Evolutionary conservation across 768 basidiomycete species (phyloP).

Genomic region (Guyanaporus albipodus): DNA sequence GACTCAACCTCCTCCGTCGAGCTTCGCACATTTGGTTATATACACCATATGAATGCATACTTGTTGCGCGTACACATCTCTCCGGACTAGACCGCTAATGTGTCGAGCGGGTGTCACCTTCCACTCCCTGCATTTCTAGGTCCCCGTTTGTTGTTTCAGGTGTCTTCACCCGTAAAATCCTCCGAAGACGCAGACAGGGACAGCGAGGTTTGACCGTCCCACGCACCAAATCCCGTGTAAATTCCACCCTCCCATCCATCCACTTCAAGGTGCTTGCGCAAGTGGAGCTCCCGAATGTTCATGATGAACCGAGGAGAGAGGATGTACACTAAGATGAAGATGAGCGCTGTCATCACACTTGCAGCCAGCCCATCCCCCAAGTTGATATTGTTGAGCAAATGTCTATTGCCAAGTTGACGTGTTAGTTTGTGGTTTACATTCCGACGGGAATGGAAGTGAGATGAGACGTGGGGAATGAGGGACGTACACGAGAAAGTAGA

Average conservation of each 20-base stretch:
- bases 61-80: not conserved
- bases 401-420: constrained; percentile 2
- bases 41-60: too few relatives aligned
- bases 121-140: constrained; percentile 6
- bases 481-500: constrained; percentile 22
- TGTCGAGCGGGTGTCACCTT: too few relatives aligned
- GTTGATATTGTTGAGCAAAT: constrained; percentile 10
- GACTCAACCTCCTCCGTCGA: not conserved
- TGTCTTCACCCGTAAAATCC: not conserved
- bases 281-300: constrained; percentile 14
- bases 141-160: not conserved
- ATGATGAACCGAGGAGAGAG: constrained; percentile 22
- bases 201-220: not conserved
- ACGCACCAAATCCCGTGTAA: constrained; percentile 16
- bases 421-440: not conserved
- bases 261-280: not conserved
- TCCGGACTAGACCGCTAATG: too few relatives aligned
- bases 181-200: not conserved
- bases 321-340: not conserved
- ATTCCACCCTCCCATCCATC: not conserved
- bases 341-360: not conserved
- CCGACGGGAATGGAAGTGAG: too few relatives aligned
- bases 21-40: not conserved
- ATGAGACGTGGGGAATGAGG: not conserved
- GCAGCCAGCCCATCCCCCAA: not conserved